A percentile compares a stretch with the other conserved stretches of the same genome.
Conservation (phyloP, 257 asterid genomes). For the Solanum virginianum region DNA sequence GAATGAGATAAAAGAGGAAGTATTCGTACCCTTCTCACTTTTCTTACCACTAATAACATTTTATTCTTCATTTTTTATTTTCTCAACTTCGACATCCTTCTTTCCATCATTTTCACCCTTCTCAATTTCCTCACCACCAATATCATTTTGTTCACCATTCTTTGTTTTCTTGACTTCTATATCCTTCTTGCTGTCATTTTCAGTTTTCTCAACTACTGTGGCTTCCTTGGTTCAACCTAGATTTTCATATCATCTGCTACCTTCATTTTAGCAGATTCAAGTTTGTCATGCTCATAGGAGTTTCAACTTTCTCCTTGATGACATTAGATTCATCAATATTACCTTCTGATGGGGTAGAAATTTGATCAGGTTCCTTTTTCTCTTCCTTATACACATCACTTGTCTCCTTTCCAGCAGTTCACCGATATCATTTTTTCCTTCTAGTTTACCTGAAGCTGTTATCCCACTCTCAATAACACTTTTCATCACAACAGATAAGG, state of each 20-base stretch:
- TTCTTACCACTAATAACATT: slow-evolving; percentile 18
- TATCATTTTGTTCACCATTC: too few species aligned
- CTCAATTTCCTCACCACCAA: too few species aligned
- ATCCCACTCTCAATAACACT: neutral
- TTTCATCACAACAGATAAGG: slow-evolving; percentile 4
- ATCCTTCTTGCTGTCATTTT: slow-evolving; percentile 18
- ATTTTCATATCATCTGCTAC: neutral
- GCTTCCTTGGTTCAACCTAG: slow-evolving; percentile 3
- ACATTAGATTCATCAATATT: slow-evolving; percentile 13
- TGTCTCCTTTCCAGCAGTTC: slow-evolving; percentile 4
- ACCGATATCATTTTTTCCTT: neutral
- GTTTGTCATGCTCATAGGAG: neutral
- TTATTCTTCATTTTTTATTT: slow-evolving; percentile 20
- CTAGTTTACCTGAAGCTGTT: neutral
- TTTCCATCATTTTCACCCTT: too few species aligned
- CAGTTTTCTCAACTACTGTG: slow-evolving; percentile 11
- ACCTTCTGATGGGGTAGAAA: slow-evolving; percentile 16
- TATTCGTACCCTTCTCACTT: slow-evolving; percentile 32
- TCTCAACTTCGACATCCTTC: slow-evolving; percentile 15
- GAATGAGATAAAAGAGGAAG: slow-evolving; percentile 66
- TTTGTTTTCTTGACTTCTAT: neutral
- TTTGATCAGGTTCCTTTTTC: slow-evolving; percentile 2
- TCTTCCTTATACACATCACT: neutral
- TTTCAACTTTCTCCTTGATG: slow-evolving; percentile 12
- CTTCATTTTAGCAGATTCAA: neutral